phyloP scores from a whole-genome alignment of 2,329 filamentous ascomycete species.

The Alternaria metachromatica region DNA sequence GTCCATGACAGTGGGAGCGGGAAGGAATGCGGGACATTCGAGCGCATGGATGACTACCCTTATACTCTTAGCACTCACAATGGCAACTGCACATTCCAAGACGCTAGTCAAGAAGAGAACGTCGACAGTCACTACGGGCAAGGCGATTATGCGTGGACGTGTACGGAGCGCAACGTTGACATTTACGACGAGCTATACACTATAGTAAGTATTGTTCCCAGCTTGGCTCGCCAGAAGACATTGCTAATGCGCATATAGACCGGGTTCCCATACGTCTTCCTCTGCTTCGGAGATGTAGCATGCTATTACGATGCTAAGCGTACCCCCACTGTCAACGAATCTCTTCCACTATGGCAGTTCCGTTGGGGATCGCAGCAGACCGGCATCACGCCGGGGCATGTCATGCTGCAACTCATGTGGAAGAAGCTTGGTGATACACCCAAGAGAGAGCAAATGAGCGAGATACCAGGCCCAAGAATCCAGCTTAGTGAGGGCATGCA shows the following conservation, averaged over 20 bases:
- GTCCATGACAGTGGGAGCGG: conserved; percentile 8
- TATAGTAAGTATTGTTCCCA: conserved; percentile 31
- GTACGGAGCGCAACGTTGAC: conserved; percentile 20
- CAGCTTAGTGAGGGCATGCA: conserved; percentile 25
- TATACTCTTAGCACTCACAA: conserved; percentile 34
- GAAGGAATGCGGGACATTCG: conserved; percentile 34
- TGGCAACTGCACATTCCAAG: conserved; percentile 44
- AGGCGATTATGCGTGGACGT: conserved; percentile 37
- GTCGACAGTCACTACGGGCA: conserved; percentile 39
- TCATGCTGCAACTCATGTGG: conserved; percentile 41
- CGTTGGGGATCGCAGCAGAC: conserved; percentile 42
- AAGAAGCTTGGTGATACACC: conserved; percentile 31
- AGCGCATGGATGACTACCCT: conserved; percentile 27
- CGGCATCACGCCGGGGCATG: conserved; percentile 44
- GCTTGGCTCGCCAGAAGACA: not conserved
- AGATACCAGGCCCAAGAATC: conserved; percentile 27
- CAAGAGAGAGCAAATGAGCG: conserved; percentile 19
- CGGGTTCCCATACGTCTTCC: conserved; percentile 41
- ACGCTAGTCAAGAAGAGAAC: conserved; percentile 34
- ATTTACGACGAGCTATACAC: conserved; percentile 42
- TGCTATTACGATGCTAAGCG: conserved; percentile 44
- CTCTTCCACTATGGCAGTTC: conserved; percentile 37
- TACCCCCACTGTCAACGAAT: conserved; percentile 23
- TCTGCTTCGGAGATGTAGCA: conserved; percentile 43
- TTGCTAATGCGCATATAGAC: conserved; percentile 15